Evolutionary conservation across 225 moss, liverwort and hornwort genomes (phyloP).

Genomic region (Thuidium tamariscinum): DNA sequence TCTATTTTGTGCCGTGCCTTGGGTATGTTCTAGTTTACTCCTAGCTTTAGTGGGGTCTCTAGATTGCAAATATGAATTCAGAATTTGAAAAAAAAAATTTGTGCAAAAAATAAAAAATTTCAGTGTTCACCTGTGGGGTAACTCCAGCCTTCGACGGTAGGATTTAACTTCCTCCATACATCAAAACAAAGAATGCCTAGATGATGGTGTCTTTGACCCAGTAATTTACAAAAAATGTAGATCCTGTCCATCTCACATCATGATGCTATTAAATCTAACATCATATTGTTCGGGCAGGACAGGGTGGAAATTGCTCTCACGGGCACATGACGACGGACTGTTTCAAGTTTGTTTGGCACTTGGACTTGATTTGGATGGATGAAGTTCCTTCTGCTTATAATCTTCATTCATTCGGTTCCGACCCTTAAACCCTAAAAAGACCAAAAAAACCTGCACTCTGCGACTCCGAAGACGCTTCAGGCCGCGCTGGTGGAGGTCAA

Average conservation of each 20-base stretch:
- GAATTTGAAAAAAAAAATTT: too few species aligned
- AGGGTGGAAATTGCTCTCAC: not conserved
- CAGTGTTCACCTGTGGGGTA: too few species aligned
- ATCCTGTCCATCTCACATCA: not conserved
- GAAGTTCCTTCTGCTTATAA: rapidly evolving
- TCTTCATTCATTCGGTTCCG: not conserved
- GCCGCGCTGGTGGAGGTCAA: not conserved
- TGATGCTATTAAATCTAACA: not conserved
- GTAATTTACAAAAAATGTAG: not conserved
- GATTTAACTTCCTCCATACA: too few species aligned
- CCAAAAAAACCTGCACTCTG: too few species aligned
- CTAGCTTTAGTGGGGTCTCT: too few species aligned
- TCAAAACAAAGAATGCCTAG: not conserved
- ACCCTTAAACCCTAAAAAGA: not conserved
- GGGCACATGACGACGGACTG: not conserved
- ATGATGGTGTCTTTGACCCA: not conserved
- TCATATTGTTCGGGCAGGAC: not conserved
- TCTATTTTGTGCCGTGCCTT: too few species aligned
- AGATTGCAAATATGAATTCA: too few species aligned
- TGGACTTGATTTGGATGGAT: not conserved
- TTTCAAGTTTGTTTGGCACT: not conserved
- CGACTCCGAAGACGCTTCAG: too few species aligned
- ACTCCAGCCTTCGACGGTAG: too few species aligned
- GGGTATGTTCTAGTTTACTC: too few species aligned
- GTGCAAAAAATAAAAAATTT: too few species aligned